Evolutionary conservation across 768 basidiomycete species (phyloP).

Genomic region (Boletus huronensis): DNA sequence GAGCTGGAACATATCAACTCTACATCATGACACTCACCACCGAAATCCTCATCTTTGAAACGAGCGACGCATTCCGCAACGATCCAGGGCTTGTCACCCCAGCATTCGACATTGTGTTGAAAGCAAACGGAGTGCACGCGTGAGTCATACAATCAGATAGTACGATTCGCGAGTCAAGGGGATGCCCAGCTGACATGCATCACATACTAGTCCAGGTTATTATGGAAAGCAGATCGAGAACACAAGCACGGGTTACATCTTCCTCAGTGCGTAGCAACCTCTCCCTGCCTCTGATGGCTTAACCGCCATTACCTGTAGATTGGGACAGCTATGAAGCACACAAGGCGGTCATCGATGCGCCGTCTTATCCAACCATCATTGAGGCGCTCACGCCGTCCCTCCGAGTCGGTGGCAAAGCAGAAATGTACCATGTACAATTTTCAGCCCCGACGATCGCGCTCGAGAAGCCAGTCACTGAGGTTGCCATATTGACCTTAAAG

Average conservation of each 20-base stretch:
- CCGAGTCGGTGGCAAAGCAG: background rate
- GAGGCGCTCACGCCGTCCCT: slow-evolving; percentile 4
- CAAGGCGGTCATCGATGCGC: slow-evolving; percentile 5
- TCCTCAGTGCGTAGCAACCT: slow-evolving; percentile 15
- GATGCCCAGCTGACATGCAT: background rate
- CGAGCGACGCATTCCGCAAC: slow-evolving; percentile 6
- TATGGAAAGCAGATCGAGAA: slow-evolving; percentile 23
- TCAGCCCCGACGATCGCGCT: slow-evolving; percentile 13
- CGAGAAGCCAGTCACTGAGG: slow-evolving; percentile 23
- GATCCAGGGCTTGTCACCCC: background rate
- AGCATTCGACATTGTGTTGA: slow-evolving; percentile 9
- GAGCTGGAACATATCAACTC: background rate
- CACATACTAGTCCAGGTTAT: slow-evolving; percentile 13
- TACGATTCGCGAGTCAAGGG: background rate
- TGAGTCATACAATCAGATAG: slow-evolving; percentile 9
- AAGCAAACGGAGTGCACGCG: slow-evolving; percentile 9
- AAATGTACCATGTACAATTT: slow-evolving; percentile 25
- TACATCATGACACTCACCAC: slow-evolving; percentile 18
- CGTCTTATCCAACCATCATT: slow-evolving; percentile 2
- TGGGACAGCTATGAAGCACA: slow-evolving; percentile 28
- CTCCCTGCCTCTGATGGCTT: background rate
- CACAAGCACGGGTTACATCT: slow-evolving; percentile 6
- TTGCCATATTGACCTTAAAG: slow-evolving; percentile 21
- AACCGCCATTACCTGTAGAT: slow-evolving; percentile 10
- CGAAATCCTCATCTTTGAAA: slow-evolving; percentile 21